A percentile compares a stretch with the other conserved stretches of the same genome.
Evolutionary conservation across 306 rosid species (phyloP).

Genomic region (cucumber (Cucumis sativus)): Cucumber_9930_V3 NC_026656.2:4311001-4311500

Average conservation of each 20-base stretch:
- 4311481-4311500: background rate
- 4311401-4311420: background rate
- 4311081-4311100: conserved; percentile 97
- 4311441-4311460: too few relatives aligned
- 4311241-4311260: background rate
- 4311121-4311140: conserved; percentile 95
- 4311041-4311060: background rate
- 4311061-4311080: background rate
- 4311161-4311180: conserved; percentile 90
- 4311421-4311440: background rate
- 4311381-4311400: background rate
- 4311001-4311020: background rate
- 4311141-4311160: conserved; percentile 91
- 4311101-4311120: conserved; percentile 99
- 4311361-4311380: background rate
- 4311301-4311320: background rate
- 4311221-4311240: background rate
- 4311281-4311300: background rate
- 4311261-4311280: background rate
- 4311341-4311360: background rate
- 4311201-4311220: background rate
- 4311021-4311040: background rate
- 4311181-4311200: background rate
- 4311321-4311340: too few relatives aligned
- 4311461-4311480: background rate